phyloP scores from a whole-genome alignment of 345 rosid species.

The Raphanus raphanistrum region DNA sequence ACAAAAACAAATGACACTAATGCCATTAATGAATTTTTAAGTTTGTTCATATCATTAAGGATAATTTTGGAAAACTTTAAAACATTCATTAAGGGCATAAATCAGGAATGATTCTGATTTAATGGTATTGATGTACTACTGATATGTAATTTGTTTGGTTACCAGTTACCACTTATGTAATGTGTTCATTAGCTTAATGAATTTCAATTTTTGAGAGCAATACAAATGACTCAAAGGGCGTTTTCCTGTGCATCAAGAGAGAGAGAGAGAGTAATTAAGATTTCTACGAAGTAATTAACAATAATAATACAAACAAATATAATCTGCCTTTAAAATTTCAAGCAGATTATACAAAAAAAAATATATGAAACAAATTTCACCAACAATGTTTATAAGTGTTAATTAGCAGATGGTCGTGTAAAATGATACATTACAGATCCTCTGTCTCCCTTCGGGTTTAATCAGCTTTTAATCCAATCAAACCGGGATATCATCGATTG shows the following conservation, averaged over 20 bases:
- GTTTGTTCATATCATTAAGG: too few species aligned
- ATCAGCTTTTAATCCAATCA: constrained; percentile 29
- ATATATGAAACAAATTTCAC: constrained; percentile 17
- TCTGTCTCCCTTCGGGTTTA: background rate
- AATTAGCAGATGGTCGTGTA: constrained; percentile 16
- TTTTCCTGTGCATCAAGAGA: background rate
- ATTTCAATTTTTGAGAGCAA: background rate
- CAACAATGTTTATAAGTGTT: background rate
- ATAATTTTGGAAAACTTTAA: too few species aligned
- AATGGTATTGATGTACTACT: too few species aligned
- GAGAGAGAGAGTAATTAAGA: background rate
- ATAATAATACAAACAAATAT: constrained; percentile 15
- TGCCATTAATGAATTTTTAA: too few species aligned
- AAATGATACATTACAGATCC: constrained; percentile 27
- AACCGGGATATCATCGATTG: constrained; percentile 70
- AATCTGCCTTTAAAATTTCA: constrained; percentile 28
- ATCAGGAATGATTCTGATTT: too few species aligned
- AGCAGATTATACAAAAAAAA: constrained; percentile 30
- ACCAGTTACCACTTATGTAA: constrained; percentile 12
- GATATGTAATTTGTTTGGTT: constrained; percentile 13
- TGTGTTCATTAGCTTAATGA: constrained; percentile 32
- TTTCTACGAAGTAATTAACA: constrained; percentile 1
- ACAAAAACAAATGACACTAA: too few species aligned
- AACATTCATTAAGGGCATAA: too few species aligned
- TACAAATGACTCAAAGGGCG: background rate